Evolutionary conservation across 352 stramenopile genomes (phyloP).

Genomic region (Hyaloperonospora brassicae): DNA sequence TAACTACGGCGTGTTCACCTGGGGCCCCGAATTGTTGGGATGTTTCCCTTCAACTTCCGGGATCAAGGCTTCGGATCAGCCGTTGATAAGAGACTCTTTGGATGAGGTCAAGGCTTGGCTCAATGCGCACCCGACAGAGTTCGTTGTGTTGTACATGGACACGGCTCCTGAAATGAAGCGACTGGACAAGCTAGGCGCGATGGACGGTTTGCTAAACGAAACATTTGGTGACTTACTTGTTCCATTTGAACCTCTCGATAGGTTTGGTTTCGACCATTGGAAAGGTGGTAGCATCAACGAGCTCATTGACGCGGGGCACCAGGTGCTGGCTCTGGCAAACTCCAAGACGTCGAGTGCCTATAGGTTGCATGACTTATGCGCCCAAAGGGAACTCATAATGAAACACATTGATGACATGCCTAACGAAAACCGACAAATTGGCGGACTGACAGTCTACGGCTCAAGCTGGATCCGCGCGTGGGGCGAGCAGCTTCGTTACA

Average conservation of each 20-base stretch:
- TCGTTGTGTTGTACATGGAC: conserved; percentile 55
- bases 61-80: conserved; percentile 48
- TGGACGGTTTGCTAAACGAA: conserved; percentile 36
- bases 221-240: conserved; percentile 46
- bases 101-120: conserved; percentile 49
- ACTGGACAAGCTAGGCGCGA: conserved; percentile 24
- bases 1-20: conserved; percentile 38
- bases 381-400: conserved; percentile 27
- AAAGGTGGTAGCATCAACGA: conserved; percentile 31
- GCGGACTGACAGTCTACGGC: conserved; percentile 44
- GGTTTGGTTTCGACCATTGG: conserved; percentile 29
- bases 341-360: conserved; percentile 30
- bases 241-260: conserved; percentile 28
- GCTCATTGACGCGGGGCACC: conserved; percentile 36
- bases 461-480: conserved; percentile 42
- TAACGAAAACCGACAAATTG: conserved; percentile 29
- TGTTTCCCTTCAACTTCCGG: conserved; percentile 57
- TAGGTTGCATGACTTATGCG: conserved; percentile 35
- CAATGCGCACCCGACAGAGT: conserved; percentile 34
- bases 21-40: conserved; percentile 41
- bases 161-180: conserved; percentile 34
- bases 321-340: conserved; percentile 40
- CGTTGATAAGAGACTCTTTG: conserved; percentile 28
- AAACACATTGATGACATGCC: conserved; percentile 37
- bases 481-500: conserved; percentile 43